Percentiles rank a stretch among this genome's conserved stretches.
These are phyloP conservation scores for Diospyros lotus DNA, from an alignment of 148 eudicot species.

Conservation along the genomic window DNA sequence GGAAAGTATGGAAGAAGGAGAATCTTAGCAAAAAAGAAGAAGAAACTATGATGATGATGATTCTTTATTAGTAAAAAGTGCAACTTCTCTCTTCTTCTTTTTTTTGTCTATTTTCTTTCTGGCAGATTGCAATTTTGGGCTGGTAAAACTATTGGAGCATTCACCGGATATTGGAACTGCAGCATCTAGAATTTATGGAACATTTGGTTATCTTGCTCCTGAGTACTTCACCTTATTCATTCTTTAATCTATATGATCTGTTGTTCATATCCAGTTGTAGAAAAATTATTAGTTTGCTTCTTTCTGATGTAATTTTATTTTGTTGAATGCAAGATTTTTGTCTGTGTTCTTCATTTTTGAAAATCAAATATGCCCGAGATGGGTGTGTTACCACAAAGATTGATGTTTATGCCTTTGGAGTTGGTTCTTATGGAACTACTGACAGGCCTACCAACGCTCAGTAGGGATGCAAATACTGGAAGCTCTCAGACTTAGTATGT, in stretches of 20 bases:
- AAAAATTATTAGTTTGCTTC: not conserved
- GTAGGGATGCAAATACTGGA: not conserved
- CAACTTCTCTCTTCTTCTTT: not conserved
- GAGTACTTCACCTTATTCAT: conserved; percentile 4
- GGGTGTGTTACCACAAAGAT: conserved; percentile 14
- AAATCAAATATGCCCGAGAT: conserved; percentile 13
- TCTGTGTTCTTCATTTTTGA: not conserved
- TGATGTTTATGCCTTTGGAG: conserved; percentile 20
- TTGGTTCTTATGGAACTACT: conserved; percentile 18
- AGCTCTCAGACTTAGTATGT: not conserved
- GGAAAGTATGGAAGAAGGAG: no score
- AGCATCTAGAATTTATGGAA: conserved; percentile 18
- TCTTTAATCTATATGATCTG: not conserved
- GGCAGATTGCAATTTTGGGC: conserved; percentile 15
- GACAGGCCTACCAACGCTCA: conserved; percentile 9
- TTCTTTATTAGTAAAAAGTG: no score
- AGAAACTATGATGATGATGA: no score
- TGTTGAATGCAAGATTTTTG: not conserved
- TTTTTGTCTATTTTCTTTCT: not conserved
- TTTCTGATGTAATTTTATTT: not conserved
- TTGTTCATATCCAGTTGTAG: not conserved
- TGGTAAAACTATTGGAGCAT: conserved; percentile 16
- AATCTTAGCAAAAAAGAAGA: no score
- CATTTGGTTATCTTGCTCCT: conserved; percentile 17
- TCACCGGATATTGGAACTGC: conserved; percentile 4